Base-by-base conservation (phyloP, 73 alveolate species). In the Urostyla sp. region DNA sequence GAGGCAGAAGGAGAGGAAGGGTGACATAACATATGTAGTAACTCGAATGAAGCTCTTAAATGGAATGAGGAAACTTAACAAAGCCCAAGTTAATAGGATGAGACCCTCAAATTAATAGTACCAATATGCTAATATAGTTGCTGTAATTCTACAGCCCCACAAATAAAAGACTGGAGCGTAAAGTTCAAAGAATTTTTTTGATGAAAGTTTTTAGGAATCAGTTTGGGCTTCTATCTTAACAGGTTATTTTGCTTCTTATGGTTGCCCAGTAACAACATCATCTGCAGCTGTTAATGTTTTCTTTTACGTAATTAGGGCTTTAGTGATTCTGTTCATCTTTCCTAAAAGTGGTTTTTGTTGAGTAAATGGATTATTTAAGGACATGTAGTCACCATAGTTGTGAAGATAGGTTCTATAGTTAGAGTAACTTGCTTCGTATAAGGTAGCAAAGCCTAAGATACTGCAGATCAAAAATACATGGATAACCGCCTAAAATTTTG, bases 41-140 rank as follows among this genome's bases (percentile, higher is more conserved):
- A 67, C 44, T 7, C 27, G 27, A 27, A 48, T 52, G 31, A 69
- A 69, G 3, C 37, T 20, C 2, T 7, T 15, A 69, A 24, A 23
- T 49, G 49, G 53, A 8, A 45, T 3, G 72, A 69, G 34, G 69
- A 69, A 69, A 31, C 72, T 48, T 43, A 49, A 24, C 3, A 69
- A 54, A 1, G 49, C 83, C 83, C 83, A 69, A 3, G 83, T 48
- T 6, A 69, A 55, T 4, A 69, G 16, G 1, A 69, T 49, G 18
- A 69, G 16, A 13, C 66, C 67, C 20, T 67, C 66, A 15, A 8
- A 45, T 40, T 59, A 67, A 28, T 69, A 54, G 54, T 69, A 69
- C 1, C 72, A 67, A 49, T 69, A 69, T 28, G 72, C 44, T 32
- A 36, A 48, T 15, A 49, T 48, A 13, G 49, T 8, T 8, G 83